Percentiles rank a stretch among this genome's conserved stretches.
These are phyloP conservation scores for Vanilla planifolia DNA, from an alignment of 106 monocot species.

Conservation along the genomic window DNA sequence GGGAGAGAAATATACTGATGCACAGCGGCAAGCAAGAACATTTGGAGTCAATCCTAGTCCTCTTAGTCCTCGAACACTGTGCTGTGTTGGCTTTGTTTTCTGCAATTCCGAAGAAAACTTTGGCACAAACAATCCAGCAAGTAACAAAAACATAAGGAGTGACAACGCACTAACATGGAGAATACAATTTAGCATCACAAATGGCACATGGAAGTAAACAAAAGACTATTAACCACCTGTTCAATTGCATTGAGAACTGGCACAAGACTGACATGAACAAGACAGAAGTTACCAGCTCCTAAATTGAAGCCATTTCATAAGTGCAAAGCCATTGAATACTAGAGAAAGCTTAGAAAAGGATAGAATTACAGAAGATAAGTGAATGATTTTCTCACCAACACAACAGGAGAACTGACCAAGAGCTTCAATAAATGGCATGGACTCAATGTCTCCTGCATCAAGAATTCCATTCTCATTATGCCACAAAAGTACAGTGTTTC, in stretches of 20 bases:
- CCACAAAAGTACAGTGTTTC: not conserved
- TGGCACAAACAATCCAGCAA: too few relatives aligned
- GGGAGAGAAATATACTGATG: constrained; percentile 26
- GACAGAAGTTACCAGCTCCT: constrained; percentile 75
- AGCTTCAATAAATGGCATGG: constrained; percentile 34
- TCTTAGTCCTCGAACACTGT: constrained; percentile 41
- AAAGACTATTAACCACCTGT: constrained; percentile 30
- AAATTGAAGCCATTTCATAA: constrained; percentile 2
- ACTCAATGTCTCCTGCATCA: constrained; percentile 30
- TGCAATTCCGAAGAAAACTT: constrained; percentile 9
- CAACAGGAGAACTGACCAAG: constrained; percentile 28
- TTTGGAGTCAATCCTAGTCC: constrained; percentile 48
- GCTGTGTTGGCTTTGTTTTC: constrained; percentile 61
- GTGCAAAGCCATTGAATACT: not conserved
- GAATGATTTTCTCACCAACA: constrained; percentile 16
- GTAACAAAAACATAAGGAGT: too few relatives aligned
- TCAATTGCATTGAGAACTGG: constrained; percentile 78
- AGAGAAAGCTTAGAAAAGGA: not conserved
- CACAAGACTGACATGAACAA: constrained; percentile 84
- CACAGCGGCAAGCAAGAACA: constrained; percentile 45
- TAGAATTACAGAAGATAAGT: not conserved
- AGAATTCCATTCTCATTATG: constrained; percentile 9
- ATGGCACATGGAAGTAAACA: too few relatives aligned
- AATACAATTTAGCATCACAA: too few relatives aligned
- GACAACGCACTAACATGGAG: too few relatives aligned